Evolutionary conservation across 345 rosid species (phyloP).

Genomic region (Eucalyptus grandis): DNA sequence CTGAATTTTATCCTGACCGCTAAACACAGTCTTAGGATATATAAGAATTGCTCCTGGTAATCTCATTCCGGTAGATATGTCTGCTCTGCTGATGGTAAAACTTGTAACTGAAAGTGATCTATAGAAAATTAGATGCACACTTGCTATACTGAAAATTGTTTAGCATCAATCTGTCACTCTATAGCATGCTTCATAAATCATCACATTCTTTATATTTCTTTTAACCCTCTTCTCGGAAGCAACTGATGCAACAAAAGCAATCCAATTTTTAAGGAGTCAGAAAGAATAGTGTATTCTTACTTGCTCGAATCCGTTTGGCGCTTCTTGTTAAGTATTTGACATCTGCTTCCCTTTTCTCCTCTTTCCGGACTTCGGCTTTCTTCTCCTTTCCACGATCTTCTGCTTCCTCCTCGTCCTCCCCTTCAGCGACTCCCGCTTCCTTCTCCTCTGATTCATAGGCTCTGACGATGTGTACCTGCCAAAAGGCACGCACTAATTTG

Average conservation of each 20-base stretch:
- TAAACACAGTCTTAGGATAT: rapidly evolving
- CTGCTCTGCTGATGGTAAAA: not conserved
- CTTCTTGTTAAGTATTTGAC: slow-evolving; percentile 2
- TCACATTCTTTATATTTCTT: not conserved
- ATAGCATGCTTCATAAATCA: not conserved
- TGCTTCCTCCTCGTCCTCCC: not conserved
- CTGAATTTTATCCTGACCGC: rapidly evolving
- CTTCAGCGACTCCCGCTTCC: not conserved
- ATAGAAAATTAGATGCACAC: not conserved
- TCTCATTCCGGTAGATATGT: not conserved
- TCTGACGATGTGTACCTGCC: slow-evolving; percentile 27
- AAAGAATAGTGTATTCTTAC: not conserved
- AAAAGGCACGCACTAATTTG: not conserved
- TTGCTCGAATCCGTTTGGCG: slow-evolving; percentile 17
- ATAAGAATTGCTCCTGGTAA: not conserved
- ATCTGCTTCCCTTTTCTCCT: not conserved
- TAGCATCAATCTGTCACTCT: not conserved
- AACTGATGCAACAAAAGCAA: not conserved
- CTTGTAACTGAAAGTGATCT: not conserved
- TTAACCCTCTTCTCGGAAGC: not conserved
- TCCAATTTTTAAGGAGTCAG: not conserved
- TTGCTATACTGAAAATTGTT: not conserved
- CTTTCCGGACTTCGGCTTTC: not conserved
- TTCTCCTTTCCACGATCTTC: not conserved
- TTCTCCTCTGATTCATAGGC: slow-evolving; percentile 12